phyloP scores from a whole-genome alignment of 139 green algal genomes.

The Limnomonas spitsbergensis region DNA sequence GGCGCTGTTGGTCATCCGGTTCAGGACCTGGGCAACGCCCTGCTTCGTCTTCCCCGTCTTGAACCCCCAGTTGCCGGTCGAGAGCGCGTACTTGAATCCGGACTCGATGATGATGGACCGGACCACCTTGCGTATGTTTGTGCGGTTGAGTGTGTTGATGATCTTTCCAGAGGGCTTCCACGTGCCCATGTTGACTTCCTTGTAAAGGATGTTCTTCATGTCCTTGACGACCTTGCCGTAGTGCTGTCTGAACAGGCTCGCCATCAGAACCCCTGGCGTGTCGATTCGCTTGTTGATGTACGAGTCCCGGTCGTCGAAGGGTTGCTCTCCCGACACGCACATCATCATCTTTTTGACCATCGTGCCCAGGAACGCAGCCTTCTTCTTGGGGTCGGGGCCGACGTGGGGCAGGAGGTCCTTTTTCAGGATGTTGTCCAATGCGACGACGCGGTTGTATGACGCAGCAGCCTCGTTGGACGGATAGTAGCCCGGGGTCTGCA shows the following conservation, averaged over 20 bases:
- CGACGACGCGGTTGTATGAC: not conserved
- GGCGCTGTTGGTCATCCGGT: conserved; percentile 51
- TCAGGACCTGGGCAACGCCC: conserved; percentile 47
- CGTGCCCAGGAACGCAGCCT: conserved; percentile 13
- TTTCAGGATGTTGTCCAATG: conserved; percentile 13
- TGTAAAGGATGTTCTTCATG: conserved; percentile 26
- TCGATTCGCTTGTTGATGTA: conserved; percentile 68
- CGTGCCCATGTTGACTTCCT: conserved; percentile 1
- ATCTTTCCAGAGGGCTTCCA: not conserved
- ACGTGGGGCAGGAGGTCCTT: conserved; percentile 34
- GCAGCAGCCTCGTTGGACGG: no score
- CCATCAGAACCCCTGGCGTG: conserved; percentile 4
- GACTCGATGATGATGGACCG: conserved; percentile 55
- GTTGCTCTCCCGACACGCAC: not conserved
- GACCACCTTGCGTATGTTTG: conserved; percentile 50
- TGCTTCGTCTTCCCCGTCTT: conserved; percentile 1
- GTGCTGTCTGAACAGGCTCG: conserved; percentile 9
- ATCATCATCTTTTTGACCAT: conserved; percentile 4
- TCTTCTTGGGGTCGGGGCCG: not conserved
- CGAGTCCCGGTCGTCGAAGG: conserved; percentile 44
- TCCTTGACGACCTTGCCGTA: conserved; percentile 59
- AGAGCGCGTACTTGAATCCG: conserved; percentile 62
- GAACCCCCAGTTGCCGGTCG: conserved; percentile 66
- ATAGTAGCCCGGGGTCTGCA: no score
- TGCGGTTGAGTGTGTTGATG: conserved; percentile 25